A percentile compares a stretch with the other conserved stretches of the same genome.
phyloP scores from a whole-genome alignment of 1,284 basidiomycete species.

The Irpex rosettiformis region DNA sequence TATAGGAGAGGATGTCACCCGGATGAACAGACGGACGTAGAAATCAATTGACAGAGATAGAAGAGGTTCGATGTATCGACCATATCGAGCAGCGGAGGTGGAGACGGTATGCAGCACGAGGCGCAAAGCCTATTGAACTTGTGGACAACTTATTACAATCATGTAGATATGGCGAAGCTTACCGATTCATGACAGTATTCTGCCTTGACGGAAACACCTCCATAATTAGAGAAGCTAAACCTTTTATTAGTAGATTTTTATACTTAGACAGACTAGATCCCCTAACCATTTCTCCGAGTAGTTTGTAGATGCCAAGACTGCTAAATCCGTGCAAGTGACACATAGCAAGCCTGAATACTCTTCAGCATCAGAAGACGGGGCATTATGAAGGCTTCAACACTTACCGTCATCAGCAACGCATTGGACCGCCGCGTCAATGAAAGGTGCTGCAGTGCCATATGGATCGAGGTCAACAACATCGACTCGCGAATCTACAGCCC shows the following conservation, averaged over 20 bases:
- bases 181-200: slow-evolving; percentile 95
- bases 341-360: slow-evolving; percentile 75
- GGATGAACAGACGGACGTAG: slow-evolving; percentile 92
- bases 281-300: slow-evolving; percentile 94
- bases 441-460: slow-evolving; percentile 96
- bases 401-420: slow-evolving; percentile 83
- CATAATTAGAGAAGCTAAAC: slow-evolving; percentile 89
- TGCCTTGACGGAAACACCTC: slow-evolving; percentile 87
- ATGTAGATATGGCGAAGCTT: slow-evolving; percentile 25
- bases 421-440: slow-evolving; percentile 97
- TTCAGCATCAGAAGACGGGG: neutral
- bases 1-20: slow-evolving; percentile 72
- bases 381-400: slow-evolving; percentile 15
- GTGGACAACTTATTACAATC: too few relatives aligned
- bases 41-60: slow-evolving; percentile 96
- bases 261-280: neutral
- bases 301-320: slow-evolving; percentile 91
- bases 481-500: slow-evolving; percentile 70
- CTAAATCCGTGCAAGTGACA: slow-evolving; percentile 95
- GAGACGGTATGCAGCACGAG: slow-evolving; percentile 86
- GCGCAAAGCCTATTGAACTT: slow-evolving; percentile 68
- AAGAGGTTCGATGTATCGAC: slow-evolving; percentile 89
- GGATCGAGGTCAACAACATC: slow-evolving; percentile 97
- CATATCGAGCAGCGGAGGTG: slow-evolving; percentile 87
- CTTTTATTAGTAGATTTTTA: slow-evolving; percentile 5